These are phyloP conservation scores for Phaeotremella fagi DNA, from an alignment of 768 basidiomycete species.

Conservation along the genomic window DNA sequence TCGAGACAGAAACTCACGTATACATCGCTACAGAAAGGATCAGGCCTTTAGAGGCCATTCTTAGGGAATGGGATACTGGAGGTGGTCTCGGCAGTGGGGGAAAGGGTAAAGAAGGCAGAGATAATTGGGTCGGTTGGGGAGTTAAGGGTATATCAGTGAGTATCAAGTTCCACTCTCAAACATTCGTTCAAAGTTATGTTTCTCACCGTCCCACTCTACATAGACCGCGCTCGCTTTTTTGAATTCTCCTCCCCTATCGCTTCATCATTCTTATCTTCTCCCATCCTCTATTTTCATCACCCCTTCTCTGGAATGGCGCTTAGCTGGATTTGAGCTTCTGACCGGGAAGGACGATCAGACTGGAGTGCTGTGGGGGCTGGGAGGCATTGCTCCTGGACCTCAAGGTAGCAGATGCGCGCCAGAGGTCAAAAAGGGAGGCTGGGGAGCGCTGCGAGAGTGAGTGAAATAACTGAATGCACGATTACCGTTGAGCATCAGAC, in stretches of 20 bases:
- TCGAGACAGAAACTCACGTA: conserved; percentile 79
- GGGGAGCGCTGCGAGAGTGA: conserved; percentile 77
- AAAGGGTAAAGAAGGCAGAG: conserved; percentile 59
- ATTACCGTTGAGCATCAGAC: conserved; percentile 30
- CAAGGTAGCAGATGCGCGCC: conserved; percentile 62
- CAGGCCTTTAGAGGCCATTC: conserved; percentile 61
- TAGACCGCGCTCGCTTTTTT: conserved; percentile 86
- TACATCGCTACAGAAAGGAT: conserved; percentile 95
- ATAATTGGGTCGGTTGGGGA: conserved; percentile 93
- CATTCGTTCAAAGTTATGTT: too few species aligned
- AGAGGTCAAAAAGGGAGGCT: conserved; percentile 83
- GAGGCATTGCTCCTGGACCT: conserved; percentile 57
- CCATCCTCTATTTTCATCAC: conserved; percentile 73
- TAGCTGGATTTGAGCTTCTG: conserved; percentile 88
- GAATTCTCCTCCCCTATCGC: conserved; percentile 81
- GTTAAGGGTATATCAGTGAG: conserved; percentile 80
- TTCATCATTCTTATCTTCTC: conserved; percentile 58
- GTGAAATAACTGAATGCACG: conserved; percentile 29
- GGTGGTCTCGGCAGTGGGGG: conserved; percentile 16
- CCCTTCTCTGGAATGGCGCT: conserved; percentile 90
- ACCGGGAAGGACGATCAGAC: conserved; percentile 75
- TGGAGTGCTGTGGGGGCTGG: conserved; percentile 59
- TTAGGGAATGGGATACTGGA: conserved; percentile 58
- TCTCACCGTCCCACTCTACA: background rate
- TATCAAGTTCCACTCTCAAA: conserved; percentile 16